These are phyloP conservation scores for Saccharomyces mikatae DNA, from an alignment of 805 yeast genomes.

Conservation along the genomic window DNA sequence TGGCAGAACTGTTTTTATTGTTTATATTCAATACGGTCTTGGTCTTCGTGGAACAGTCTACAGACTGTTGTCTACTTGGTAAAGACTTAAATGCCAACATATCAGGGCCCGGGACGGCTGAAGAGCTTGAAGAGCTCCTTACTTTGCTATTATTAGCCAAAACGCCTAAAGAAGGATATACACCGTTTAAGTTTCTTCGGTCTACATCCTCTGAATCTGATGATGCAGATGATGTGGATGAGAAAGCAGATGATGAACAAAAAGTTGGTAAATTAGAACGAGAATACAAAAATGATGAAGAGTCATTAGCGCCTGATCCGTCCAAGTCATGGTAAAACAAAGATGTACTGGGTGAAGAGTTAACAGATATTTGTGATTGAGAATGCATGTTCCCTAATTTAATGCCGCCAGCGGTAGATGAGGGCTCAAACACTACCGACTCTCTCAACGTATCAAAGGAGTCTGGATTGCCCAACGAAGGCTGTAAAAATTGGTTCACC, in stretches of 20 bases:
- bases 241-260: neutral
- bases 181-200: neutral
- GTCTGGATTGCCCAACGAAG: slow-evolving; percentile 2
- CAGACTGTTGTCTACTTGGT: neutral
- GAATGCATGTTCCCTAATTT: neutral
- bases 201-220: neutral
- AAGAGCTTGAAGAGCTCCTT: neutral
- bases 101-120: neutral
- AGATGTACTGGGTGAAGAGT: neutral
- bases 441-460: slow-evolving; percentile 7
- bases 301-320: neutral
- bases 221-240: neutral
- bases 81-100: neutral
- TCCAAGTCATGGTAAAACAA: neutral
- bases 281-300: neutral
- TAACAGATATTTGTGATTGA: neutral
- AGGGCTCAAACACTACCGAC: slow-evolving; percentile 3
- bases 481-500: slow-evolving; percentile 2
- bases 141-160: neutral
- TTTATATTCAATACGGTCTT: neutral
- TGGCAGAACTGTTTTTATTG: neutral
- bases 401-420: neutral
- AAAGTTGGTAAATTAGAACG: neutral
- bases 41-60: neutral
- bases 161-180: neutral